These are phyloP conservation scores for Oleoguttula mirabilis DNA, from an alignment of 495 filamentous ascomycete species.

Conservation along the genomic window DNA sequence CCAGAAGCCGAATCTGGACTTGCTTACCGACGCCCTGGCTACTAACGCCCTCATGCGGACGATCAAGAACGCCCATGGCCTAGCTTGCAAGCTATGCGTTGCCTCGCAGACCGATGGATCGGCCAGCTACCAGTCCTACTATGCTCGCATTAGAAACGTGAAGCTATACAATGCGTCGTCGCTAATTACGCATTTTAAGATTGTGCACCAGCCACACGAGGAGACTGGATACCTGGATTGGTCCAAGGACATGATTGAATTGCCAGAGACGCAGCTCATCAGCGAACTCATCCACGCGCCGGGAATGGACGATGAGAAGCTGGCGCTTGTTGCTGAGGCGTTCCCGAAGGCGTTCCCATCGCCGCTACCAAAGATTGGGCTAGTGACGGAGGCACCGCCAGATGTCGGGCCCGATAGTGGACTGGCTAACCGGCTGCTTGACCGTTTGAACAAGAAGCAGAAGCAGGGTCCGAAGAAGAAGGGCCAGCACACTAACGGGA, in stretches of 20 bases:
- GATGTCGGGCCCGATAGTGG: constrained; percentile 5
- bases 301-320: constrained; percentile 46
- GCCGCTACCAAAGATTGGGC: constrained; percentile 11
- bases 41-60: constrained; percentile 52
- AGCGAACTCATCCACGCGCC: constrained; percentile 34
- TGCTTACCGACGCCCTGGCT: constrained; percentile 56
- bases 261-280: constrained; percentile 43
- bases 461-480: constrained; percentile 15
- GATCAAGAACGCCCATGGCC: constrained; percentile 52
- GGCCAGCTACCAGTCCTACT: constrained; percentile 14
- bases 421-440: constrained; percentile 7
- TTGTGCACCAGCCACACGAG: constrained; percentile 36
- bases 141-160: constrained; percentile 27
- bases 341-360: constrained; percentile 35
- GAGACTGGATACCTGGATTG: constrained; percentile 41
- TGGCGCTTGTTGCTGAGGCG: constrained; percentile 43
- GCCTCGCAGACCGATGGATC: constrained; percentile 9
- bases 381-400: not conserved
- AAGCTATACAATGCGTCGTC: constrained; percentile 49
- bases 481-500: constrained; percentile 3
- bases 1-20: constrained; percentile 42
- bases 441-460: constrained; percentile 8
- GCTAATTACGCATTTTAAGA: constrained; percentile 57
- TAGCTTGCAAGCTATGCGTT: constrained; percentile 52
- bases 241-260: constrained; percentile 57